These are phyloP conservation scores for Rhodamnia rubescens DNA, from an alignment of 345 rosid genomes.

Conservation along the genomic window DNA sequence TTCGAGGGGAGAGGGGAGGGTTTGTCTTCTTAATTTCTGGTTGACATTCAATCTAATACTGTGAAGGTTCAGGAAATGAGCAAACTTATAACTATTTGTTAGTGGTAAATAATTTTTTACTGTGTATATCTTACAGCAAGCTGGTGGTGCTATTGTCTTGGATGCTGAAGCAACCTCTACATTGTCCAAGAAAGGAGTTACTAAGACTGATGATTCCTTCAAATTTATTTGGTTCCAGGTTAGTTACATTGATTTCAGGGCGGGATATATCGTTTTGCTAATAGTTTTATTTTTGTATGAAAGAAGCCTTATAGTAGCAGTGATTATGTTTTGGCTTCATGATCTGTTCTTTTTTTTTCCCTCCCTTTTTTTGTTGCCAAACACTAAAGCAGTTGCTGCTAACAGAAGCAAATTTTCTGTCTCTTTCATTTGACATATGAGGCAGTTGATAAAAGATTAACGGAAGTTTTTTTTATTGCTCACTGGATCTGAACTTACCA, in stretches of 20 bases:
- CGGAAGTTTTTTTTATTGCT: neutral
- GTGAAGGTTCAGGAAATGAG: neutral
- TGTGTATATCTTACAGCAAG: constrained; percentile 42
- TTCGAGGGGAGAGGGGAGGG: neutral
- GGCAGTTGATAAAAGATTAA: neutral
- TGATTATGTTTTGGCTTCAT: neutral
- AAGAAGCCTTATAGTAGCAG: neutral
- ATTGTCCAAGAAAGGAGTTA: constrained; percentile 60
- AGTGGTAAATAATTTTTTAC: neutral
- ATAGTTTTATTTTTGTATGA: neutral
- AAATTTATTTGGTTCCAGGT: constrained; percentile 76
- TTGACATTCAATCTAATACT: neutral
- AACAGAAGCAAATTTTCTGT: neutral
- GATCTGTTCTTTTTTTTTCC: neutral
- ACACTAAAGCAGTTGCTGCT: neutral
- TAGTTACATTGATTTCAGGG: neutral
- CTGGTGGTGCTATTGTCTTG: constrained; percentile 79
- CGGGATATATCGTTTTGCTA: neutral
- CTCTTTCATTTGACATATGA: neutral
- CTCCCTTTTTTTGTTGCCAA: neutral
- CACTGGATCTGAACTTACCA: neutral
- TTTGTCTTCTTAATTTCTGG: neutral
- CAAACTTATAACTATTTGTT: neutral
- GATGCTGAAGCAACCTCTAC: constrained; percentile 90
- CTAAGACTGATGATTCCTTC: constrained; percentile 64